Conservation (phyloP, 495 filamentous ascomycete genomes). For the Bryoglossum gracile region DNA sequence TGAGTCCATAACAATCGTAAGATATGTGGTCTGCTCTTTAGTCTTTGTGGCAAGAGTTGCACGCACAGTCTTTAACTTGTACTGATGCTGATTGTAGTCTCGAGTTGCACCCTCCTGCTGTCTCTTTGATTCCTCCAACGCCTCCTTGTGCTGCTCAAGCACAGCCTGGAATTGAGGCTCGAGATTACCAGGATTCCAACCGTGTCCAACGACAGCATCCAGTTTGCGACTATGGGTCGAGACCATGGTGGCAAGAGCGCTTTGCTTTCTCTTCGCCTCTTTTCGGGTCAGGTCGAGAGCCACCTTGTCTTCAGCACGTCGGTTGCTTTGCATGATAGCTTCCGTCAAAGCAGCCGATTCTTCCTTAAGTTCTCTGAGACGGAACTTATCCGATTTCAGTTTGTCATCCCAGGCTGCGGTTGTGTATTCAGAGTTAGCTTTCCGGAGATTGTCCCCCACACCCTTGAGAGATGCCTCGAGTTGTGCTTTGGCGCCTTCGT, state of each 20-base stretch:
- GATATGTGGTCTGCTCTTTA: conserved; percentile 54
- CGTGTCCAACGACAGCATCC: conserved; percentile 46
- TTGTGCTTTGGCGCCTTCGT: conserved; percentile 72
- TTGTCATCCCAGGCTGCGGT: conserved; percentile 59
- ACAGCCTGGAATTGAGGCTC: conserved; percentile 64
- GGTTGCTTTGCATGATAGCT: conserved; percentile 74
- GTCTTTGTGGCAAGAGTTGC: conserved; percentile 56
- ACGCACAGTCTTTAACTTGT: conserved; percentile 58
- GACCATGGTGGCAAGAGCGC: conserved; percentile 67
- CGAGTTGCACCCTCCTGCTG: conserved; percentile 60
- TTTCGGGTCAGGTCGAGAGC: conserved; percentile 71
- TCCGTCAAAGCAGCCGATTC: conserved; percentile 57
- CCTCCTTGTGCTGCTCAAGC: conserved; percentile 45
- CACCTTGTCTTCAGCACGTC: conserved; percentile 70
- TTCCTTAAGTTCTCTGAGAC: conserved; percentile 60
- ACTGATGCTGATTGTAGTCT: conserved; percentile 72
- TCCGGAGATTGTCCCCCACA: conserved; percentile 51
- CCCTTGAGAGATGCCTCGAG: conserved; percentile 68
- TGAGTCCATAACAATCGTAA: conserved; percentile 37
- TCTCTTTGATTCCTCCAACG: conserved; percentile 52
- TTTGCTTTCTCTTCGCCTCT: conserved; percentile 61
- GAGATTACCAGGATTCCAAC: conserved; percentile 63
- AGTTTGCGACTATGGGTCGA: conserved; percentile 67
- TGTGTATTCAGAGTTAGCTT: conserved; percentile 53
- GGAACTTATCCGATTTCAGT: conserved; percentile 51